Base-by-base conservation (phyloP, 192 early-diverging fungal species). In the Mortierella claussenii region DNA sequence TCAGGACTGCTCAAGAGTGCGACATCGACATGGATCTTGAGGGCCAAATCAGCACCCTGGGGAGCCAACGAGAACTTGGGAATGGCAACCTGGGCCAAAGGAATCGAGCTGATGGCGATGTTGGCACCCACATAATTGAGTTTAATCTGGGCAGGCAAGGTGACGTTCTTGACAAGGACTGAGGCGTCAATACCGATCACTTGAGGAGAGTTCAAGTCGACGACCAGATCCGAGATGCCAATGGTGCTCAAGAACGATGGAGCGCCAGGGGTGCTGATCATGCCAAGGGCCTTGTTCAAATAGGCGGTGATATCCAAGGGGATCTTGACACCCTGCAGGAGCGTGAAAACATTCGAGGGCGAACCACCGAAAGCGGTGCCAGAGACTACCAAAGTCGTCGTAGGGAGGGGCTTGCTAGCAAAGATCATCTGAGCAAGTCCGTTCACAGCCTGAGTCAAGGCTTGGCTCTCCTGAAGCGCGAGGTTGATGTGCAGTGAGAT, bases 71-170 rank as follows among this genome's bases (percentile, higher is more conserved):
- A 28, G 62, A 74, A 74, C 27, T 55, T 36, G 20, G 69, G 71
- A 43, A 76, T 23, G 9, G 48, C 49, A 18, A 76, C 50, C 43
- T 65, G 30, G 18, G 71, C 71, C 30, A 76, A n/a, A 13, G 61
- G 55, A 23, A 74, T 46, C 10, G 47, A 42, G 31, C 50, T 51
- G 30, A 74, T 65, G 12, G 43, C 62, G 27, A 52, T 6, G 26
- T 65, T 65, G 56, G 56, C 50, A 46, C 69, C 69, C 26, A 74
- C 62, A 47, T 74, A 74, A 62, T 74, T 74, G 46, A 74, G 54
- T 37, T 74, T 59, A 44, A 74, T 65, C 55, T 74, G 26, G 31
- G 69, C 69, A 23, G 69, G 69, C 20, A 74, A 36, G 4, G 55
- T 47, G 12, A 74, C 27, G 50, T 74, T 74, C 60, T 58, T 63